phyloP scores from a whole-genome alignment of 805 yeast genomes.

The Kodamaea lidongshanica region DNA sequence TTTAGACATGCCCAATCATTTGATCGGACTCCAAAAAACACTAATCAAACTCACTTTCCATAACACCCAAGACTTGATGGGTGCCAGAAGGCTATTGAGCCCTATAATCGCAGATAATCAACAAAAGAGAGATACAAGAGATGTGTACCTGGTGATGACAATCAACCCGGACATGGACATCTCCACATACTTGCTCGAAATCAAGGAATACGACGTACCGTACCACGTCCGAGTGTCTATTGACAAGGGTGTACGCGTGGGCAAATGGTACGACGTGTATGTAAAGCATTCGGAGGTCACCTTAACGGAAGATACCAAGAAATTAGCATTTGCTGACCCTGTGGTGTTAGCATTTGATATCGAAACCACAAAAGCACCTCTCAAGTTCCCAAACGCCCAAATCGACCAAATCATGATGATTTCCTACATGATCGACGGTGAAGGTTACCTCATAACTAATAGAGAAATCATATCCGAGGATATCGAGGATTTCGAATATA shows the following conservation, averaged over 20 bases:
- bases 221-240: conserved; percentile 95
- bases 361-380: conserved; percentile 94
- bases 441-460: conserved; percentile 89
- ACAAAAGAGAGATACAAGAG: conserved; percentile 53
- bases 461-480: conserved; percentile 91
- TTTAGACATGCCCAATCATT: conserved; percentile 74
- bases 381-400: conserved; percentile 89
- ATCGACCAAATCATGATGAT: conserved; percentile 97
- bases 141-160: conserved; percentile 57
- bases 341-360: conserved; percentile 95
- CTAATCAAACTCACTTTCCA: conserved; percentile 67
- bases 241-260: conserved; percentile 79
- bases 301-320: conserved; percentile 57
- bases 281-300: conserved; percentile 51
- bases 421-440: conserved; percentile 98
- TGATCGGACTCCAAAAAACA: conserved; percentile 64
- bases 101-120: conserved; percentile 71
- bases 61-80: conserved; percentile 65
- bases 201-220: conserved; percentile 93
- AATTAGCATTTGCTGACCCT: conserved; percentile 94
- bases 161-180: conserved; percentile 44
- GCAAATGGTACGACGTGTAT: conserved; percentile 88
- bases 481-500: conserved; percentile 93
- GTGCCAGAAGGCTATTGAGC: conserved; percentile 61
- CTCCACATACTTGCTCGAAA: conserved; percentile 63